Base-by-base conservation (phyloP, 2,329 filamentous ascomycete species). In the Clonostachys chloroleuca region DNA sequence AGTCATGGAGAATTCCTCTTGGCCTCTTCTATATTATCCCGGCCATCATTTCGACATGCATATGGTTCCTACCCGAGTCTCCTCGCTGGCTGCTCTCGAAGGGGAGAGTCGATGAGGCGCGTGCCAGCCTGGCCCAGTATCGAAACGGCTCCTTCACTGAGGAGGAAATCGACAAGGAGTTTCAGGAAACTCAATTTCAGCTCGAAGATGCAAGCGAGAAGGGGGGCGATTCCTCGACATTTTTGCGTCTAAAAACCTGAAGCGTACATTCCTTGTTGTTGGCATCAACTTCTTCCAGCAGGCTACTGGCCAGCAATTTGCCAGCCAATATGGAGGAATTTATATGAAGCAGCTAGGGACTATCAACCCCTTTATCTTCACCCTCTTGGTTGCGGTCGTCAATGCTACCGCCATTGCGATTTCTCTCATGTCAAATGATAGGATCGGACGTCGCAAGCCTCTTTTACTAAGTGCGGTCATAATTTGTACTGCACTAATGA, bases 61-160 rank as follows among this genome's bases (percentile, higher is more conserved):
- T 80, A 75, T 53, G 74, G 71, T 43, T 64, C 83, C 3, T 64
- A 6, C 81, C 81, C 0, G 81, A 84, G 56, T 80, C 75, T n/a
- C 81, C 81, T 6, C 65, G 81, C 47, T 84, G 79, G 79, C 65
- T 83, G 17, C 77, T 80, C 50, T 30, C 13, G 3, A 43, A 43
- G 14, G 46, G 44, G 17, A 30, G 46, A 13, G 9, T 16, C n/a
- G 74, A 80, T 6, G 65, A 79, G 48, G 75, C 24, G 3, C 24
- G 24, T 30, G 24, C 24, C 24, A 30, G 24, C 9, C 24, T 30
- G 10, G 9, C 9, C 24, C 24, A 30, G 24, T 30, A 30, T 30
- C 24, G 24, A 30, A 30, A 9, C 24, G 24, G 24, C 24, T 30
- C 9, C 24, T 30, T 30, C 24, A 30, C 24, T 10, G 24, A 30